These are phyloP conservation scores for Penicillium verrucosum DNA, from an alignment of 2,329 filamentous ascomycete genomes.

Conservation along the genomic window DNA sequence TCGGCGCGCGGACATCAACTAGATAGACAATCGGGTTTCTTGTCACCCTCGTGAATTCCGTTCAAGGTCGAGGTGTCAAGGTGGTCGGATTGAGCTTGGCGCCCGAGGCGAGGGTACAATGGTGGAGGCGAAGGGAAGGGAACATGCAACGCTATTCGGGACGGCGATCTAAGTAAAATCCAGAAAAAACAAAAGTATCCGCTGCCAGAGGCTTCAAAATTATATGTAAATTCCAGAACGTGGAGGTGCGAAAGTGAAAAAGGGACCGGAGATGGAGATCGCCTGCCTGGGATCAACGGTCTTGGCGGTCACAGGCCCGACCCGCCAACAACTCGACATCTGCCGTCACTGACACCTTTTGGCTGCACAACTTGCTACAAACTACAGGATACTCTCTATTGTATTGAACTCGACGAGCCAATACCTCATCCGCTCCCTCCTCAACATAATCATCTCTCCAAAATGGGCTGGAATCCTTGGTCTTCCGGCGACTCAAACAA, in stretches of 20 bases:
- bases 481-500: slow-evolving; percentile 44
- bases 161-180: background rate
- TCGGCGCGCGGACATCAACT: slow-evolving; percentile 48
- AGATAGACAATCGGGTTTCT: background rate
- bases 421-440: background rate
- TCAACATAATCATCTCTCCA: slow-evolving; percentile 5
- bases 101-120: slow-evolving; percentile 5
- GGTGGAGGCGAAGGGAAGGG: background rate
- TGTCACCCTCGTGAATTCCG: background rate
- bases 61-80: background rate
- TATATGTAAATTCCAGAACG: slow-evolving; percentile 1
- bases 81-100: slow-evolving; percentile 5
- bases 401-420: background rate
- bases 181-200: background rate
- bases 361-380: background rate
- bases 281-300: slow-evolving; percentile 22
- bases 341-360: slow-evolving; percentile 6
- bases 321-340: slow-evolving; percentile 12
- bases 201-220: background rate
- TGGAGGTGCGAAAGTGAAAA: background rate
- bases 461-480: slow-evolving; percentile 55
- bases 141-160: slow-evolving; percentile 4
- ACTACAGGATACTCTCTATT: background rate
- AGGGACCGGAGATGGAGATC: slow-evolving; percentile 14
- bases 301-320: slow-evolving; percentile 23